Evolutionary conservation across 768 basidiomycete species (phyloP).

Genomic region (Lactarius tabidus): DNA sequence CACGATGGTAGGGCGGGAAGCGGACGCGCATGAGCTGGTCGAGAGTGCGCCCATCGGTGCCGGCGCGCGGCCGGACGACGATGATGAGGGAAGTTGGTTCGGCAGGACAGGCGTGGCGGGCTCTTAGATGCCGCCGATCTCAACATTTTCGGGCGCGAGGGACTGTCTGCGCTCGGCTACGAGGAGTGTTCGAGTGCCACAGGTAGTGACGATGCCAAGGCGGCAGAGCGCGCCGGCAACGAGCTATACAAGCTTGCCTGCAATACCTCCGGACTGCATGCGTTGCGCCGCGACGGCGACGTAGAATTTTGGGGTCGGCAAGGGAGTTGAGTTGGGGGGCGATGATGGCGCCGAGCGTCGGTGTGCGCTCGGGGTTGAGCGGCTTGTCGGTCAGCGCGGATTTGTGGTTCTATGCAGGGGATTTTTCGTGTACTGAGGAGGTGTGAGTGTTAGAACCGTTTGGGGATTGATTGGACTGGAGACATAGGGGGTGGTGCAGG

Average conservation of each 20-base stretch:
- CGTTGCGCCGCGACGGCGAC: conserved; percentile 65
- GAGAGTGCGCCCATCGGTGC: conserved; percentile 19
- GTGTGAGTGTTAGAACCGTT: too few species aligned
- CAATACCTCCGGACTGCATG: conserved; percentile 75
- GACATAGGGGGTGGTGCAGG: conserved; percentile 78
- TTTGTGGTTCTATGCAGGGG: conserved; percentile 29
- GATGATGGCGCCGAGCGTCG: conserved; percentile 37
- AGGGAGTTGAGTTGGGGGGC: conserved; percentile 56
- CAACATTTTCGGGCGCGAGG: background rate
- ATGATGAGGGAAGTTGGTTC: conserved; percentile 10
- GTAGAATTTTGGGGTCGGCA: conserved; percentile 65
- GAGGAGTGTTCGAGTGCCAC: conserved; percentile 85
- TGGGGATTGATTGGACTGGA: background rate
- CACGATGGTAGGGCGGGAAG: background rate
- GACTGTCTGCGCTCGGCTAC: conserved; percentile 36
- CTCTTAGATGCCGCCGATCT: conserved; percentile 15
- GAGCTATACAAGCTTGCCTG: conserved; percentile 84
- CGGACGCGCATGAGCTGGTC: background rate
- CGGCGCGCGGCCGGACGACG: background rate
- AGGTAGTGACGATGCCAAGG: conserved; percentile 76
- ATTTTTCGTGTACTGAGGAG: conserved; percentile 32
- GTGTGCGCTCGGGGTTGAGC: conserved; percentile 31
- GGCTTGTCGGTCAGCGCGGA: conserved; percentile 35
- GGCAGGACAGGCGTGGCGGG: conserved; percentile 9
- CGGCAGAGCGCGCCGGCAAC: conserved; percentile 62